Conservation (phyloP, 129 eudicot genomes). For the Arctium lappa region DNA sequence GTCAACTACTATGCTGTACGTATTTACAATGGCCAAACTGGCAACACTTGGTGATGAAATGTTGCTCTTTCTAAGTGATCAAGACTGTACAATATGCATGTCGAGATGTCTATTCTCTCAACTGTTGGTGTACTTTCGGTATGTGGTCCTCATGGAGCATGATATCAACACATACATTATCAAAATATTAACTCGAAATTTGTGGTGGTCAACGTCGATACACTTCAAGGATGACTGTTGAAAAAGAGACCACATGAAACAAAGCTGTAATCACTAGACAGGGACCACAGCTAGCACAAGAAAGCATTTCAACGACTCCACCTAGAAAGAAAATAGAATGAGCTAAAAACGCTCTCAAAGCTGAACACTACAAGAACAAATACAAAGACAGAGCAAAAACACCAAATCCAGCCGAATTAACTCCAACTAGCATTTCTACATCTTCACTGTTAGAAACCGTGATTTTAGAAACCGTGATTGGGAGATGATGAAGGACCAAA, state of each 20-base stretch:
- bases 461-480: no score
- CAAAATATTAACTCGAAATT: neutral
- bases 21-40: neutral
- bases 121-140: neutral
- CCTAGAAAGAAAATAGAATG: neutral
- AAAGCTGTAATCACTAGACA: neutral
- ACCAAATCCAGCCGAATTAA: neutral
- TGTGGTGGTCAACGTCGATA: neutral
- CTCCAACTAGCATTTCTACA: no score
- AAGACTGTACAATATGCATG: neutral
- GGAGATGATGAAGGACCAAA: no score
- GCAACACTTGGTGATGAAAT: neutral
- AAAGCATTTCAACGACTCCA: conserved; percentile 4
- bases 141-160: neutral
- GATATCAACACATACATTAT: conserved; percentile 14
- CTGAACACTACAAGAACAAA: neutral
- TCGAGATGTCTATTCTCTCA: neutral
- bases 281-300: conserved; percentile 7
- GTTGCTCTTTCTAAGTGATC: neutral
- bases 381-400: neutral
- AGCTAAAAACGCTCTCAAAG: neutral
- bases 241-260: conserved; percentile 15
- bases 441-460: no score
- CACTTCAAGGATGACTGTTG: neutral
- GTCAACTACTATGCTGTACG: neutral